Evolutionary conservation across 1,139 yeast genomes (phyloP), one percentile per base, ranked within the genome.

Genomic region (Saccharomyces hybrid): DNA sequence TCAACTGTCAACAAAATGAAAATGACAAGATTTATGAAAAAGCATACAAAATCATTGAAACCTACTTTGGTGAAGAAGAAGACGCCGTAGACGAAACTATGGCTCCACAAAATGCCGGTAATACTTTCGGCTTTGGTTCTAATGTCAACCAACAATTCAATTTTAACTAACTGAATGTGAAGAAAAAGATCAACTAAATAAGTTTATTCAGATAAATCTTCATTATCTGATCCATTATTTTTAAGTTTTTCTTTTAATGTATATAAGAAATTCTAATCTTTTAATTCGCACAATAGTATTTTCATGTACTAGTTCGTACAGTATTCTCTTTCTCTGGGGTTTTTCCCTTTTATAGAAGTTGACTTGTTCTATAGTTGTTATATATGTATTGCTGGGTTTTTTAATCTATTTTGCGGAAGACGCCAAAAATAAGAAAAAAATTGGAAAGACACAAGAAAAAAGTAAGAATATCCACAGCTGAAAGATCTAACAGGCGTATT

Each of bases 1-100:
- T 88, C 72, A 91, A 88, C 59, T 88, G 96, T 71, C 99, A 93
- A 78, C 83, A 81, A 70, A 90, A 89, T 73, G 88, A 84, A 68
- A 93, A 93, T 72, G 95, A 91, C 70, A 88, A 85, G 69, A 88
- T 93, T 67, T 93, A 95, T 73, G 84, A 87, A 69, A 91, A 91
- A 76, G 95, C 99, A 48, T 95, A 81, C 75, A 77, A 78, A 61
- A 88, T 93, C 66, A 90, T 95, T 73, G 96, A 89, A 68, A 88
- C 85, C 64, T 93, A 89, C 75, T 93, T 93, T 73, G 79, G 86
- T 55, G 95, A 85, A 58, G 97, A 88, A 54, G 87, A 82, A 47
- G 95, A 83, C 54, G 86, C 84, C 57, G 89, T 84, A 63, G 90
- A 83, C 63, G 83, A 85, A 57, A 88, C 85, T 54, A 76, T 91